phyloP scores from a whole-genome alignment of 345 rosid species.

The Stellera chamaejasme region DNA sequence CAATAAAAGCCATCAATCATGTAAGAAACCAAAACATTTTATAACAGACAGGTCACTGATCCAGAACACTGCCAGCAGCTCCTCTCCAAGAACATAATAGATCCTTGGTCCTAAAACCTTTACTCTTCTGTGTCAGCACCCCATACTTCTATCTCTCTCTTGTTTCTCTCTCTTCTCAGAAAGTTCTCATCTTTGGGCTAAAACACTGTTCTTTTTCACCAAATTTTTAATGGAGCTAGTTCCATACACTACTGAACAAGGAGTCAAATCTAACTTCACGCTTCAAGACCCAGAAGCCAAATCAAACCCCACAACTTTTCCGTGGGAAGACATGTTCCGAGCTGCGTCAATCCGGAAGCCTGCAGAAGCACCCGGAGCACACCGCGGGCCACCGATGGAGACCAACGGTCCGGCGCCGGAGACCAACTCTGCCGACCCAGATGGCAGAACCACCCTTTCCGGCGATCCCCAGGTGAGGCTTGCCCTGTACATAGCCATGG shows the following conservation, averaged over 20 bases:
- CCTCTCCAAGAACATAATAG: background rate
- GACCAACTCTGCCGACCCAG: constrained; percentile 14
- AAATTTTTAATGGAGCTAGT: constrained; percentile 53
- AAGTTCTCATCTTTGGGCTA: background rate
- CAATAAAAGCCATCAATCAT: too few relatives aligned
- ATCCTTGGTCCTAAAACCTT: background rate
- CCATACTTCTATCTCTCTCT: constrained; percentile 3
- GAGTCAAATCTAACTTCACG: constrained; percentile 25
- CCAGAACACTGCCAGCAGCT: background rate
- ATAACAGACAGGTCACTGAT: background rate
- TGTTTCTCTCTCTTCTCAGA: constrained; percentile 9
- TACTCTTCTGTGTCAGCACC: constrained; percentile 3
- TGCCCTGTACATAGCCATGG: constrained; percentile 95
- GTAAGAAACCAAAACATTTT: too few relatives aligned
- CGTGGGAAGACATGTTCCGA: constrained; percentile 97
- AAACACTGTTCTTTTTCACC: background rate
- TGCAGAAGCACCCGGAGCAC: constrained; percentile 25
- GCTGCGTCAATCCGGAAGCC: constrained; percentile 73
- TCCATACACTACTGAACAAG: constrained; percentile 48
- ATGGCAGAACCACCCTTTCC: constrained; percentile 24
- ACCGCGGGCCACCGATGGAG: constrained; percentile 19
- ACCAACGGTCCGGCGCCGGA: constrained; percentile 14
- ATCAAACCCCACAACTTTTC: constrained; percentile 32
- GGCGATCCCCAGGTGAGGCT: constrained; percentile 77
- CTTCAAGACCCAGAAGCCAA: constrained; percentile 36